Evolutionary conservation across 2,329 filamentous ascomycete species (phyloP).

Genomic region (Ilyonectria sp.): DNA sequence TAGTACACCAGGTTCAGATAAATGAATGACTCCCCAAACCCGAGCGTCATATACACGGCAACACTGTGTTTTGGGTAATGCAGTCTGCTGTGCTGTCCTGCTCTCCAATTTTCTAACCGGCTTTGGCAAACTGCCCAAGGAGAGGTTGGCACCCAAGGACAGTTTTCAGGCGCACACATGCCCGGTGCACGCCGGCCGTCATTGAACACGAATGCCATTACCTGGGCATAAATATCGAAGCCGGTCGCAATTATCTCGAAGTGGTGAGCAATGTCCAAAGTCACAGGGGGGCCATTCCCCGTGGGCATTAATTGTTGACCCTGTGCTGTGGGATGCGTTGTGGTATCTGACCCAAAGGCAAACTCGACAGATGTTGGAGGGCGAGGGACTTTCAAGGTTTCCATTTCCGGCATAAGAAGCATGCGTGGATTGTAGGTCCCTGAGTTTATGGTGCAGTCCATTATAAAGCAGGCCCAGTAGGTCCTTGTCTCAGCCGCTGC

Average conservation of each 20-base stretch:
- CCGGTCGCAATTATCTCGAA: constrained; percentile 58
- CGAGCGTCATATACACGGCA: constrained; percentile 56
- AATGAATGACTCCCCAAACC: constrained; percentile 58
- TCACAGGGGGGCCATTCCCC: constrained; percentile 4
- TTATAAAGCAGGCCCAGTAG: constrained; percentile 63
- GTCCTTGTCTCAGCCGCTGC: constrained; percentile 56
- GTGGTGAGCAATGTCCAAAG: constrained; percentile 33
- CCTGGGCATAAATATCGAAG: constrained; percentile 60
- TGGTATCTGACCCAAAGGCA: constrained; percentile 53
- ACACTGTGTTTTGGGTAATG: constrained; percentile 56
- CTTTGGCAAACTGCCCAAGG: constrained; percentile 52
- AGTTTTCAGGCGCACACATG: constrained; percentile 56
- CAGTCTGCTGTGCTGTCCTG: constrained; percentile 52
- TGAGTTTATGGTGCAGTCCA: constrained; percentile 61
- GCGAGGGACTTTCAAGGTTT: constrained; percentile 51
- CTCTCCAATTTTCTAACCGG: constrained; percentile 54
- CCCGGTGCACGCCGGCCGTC: constrained; percentile 58
- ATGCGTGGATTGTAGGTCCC: constrained; percentile 57
- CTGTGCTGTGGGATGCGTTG: neutral
- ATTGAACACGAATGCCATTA: constrained; percentile 59
- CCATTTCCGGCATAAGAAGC: constrained; percentile 54
- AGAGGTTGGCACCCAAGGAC: constrained; percentile 56
- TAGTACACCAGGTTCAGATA: constrained; percentile 62
- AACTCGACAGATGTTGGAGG: constrained; percentile 55
- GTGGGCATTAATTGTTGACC: neutral